A percentile compares a stretch with the other conserved stretches of the same genome.
Evolutionary conservation across 805 yeast species (phyloP).

Genomic region (Candida pseudoglaebosa): DNA sequence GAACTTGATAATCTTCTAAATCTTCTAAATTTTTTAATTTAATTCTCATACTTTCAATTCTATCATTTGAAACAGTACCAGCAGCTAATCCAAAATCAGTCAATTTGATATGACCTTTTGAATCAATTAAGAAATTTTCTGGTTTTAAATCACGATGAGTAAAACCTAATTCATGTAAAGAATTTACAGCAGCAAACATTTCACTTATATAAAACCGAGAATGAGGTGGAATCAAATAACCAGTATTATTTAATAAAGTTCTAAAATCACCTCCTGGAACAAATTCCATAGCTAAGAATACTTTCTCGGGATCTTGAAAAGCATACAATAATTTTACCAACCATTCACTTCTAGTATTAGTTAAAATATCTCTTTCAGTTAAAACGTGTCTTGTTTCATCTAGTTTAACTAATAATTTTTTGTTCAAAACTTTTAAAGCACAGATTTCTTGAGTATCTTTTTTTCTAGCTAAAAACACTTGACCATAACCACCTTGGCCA

Average conservation of each 20-base stretch:
- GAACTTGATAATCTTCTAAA: conserved; percentile 53
- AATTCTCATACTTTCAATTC: conserved; percentile 88
- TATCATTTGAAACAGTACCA: conserved; percentile 87
- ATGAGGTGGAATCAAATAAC: conserved; percentile 88
- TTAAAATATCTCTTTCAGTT: conserved; percentile 93
- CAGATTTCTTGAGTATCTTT: conserved; percentile 92
- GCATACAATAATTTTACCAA: conserved; percentile 89
- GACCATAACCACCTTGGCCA: conserved; percentile 99
- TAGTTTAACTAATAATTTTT: conserved; percentile 76
- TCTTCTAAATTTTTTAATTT: conserved; percentile 68
- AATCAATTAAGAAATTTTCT: conserved; percentile 85
- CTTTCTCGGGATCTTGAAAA: conserved; percentile 86
- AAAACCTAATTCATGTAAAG: conserved; percentile 90
- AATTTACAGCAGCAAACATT: conserved; percentile 93
- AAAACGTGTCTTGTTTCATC: conserved; percentile 95
- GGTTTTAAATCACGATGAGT: conserved; percentile 97
- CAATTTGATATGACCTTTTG: conserved; percentile 85
- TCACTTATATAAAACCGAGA: conserved; percentile 93
- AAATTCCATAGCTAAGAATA: conserved; percentile 96
- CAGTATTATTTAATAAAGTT: conserved; percentile 88
- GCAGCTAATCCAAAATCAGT: conserved; percentile 98
- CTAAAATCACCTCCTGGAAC: conserved; percentile 99
- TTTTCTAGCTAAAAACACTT: conserved; percentile 93
- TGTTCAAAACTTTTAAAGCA: conserved; percentile 89
- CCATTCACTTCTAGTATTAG: conserved; percentile 97